Percentiles rank a stretch among this genome's conserved stretches.
Conservation (phyloP, 2,329 filamentous ascomycete species). For the Gnomoniopsis smithogilvyi region DNA sequence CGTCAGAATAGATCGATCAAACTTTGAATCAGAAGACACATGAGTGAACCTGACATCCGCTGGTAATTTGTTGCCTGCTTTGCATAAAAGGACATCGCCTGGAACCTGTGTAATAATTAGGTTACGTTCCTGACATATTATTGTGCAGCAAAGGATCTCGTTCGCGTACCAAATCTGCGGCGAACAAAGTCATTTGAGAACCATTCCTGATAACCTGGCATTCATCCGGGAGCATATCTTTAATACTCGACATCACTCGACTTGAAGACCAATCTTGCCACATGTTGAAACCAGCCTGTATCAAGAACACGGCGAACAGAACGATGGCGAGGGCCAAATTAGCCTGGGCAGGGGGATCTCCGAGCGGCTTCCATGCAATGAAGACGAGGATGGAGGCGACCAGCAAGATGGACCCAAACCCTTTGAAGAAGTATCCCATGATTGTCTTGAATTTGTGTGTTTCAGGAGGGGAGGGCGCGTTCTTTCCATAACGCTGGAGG, state of each 20-base stretch:
- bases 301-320: constrained; percentile 64
- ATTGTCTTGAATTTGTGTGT: constrained; percentile 57
- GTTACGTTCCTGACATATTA: too few species aligned
- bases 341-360: constrained; percentile 64
- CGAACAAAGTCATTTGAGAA: constrained; percentile 33
- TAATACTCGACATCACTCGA: constrained; percentile 76
- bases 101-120: constrained; percentile 41
- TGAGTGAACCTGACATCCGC: constrained; percentile 71
- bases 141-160: constrained; percentile 26
- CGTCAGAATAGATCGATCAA: constrained; percentile 72
- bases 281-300: constrained; percentile 67
- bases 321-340: constrained; percentile 74
- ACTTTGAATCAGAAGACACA: constrained; percentile 65
- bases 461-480: constrained; percentile 63
- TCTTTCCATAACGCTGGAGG: constrained; percentile 60
- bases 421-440: constrained; percentile 71
- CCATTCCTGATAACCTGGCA: constrained; percentile 64
- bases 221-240: constrained; percentile 73
- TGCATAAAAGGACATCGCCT: constrained; percentile 66
- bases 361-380: constrained; percentile 72
- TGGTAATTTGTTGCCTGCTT: constrained; percentile 70
- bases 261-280: constrained; percentile 76
- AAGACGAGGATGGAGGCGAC: constrained; percentile 70
- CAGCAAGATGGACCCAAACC: constrained; percentile 70
- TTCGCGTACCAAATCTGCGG: constrained; percentile 46